Evolutionary conservation across 257 asterid species (phyloP).

Genomic region (Perilla frutescens): DNA sequence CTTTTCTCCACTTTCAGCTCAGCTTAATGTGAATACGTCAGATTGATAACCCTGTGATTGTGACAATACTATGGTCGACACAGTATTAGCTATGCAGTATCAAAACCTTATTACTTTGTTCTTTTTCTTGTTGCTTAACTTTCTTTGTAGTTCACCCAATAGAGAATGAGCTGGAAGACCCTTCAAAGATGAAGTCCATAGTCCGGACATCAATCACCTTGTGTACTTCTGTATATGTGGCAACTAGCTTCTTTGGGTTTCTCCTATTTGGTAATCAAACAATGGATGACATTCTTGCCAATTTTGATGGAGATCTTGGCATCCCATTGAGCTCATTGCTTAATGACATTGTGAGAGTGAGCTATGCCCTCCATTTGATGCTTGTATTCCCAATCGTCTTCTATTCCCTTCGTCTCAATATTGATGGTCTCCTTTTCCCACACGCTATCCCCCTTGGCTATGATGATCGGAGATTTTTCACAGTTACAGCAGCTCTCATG

Average conservation of each 20-base stretch:
- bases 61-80: conserved; percentile 2
- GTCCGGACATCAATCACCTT: conserved; percentile 71
- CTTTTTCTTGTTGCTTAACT: conserved; percentile 17
- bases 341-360: conserved; percentile 76
- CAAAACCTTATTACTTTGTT: not conserved
- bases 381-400: conserved; percentile 84
- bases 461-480: conserved; percentile 68
- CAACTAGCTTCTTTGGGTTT: conserved; percentile 83
- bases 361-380: conserved; percentile 88
- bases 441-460: conserved; percentile 64
- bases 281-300: conserved; percentile 84
- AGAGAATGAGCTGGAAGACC: conserved; percentile 77
- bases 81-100: not conserved
- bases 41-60: not conserved
- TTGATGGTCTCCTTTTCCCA: conserved; percentile 79
- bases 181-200: conserved; percentile 72
- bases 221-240: conserved; percentile 70
- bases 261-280: conserved; percentile 80
- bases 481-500: conserved; percentile 64
- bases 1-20: conserved; percentile 1
- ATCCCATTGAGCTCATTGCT: conserved; percentile 69
- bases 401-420: conserved; percentile 82
- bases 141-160: conserved; percentile 74
- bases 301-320: conserved; percentile 86
- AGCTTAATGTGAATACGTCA: not conserved